A percentile compares a stretch with the other conserved stretches of the same genome.
These are phyloP conservation scores for Spencermartinsiella ligniputridi DNA, from an alignment of 1,139 yeast species.

Conservation along the genomic window DNA sequence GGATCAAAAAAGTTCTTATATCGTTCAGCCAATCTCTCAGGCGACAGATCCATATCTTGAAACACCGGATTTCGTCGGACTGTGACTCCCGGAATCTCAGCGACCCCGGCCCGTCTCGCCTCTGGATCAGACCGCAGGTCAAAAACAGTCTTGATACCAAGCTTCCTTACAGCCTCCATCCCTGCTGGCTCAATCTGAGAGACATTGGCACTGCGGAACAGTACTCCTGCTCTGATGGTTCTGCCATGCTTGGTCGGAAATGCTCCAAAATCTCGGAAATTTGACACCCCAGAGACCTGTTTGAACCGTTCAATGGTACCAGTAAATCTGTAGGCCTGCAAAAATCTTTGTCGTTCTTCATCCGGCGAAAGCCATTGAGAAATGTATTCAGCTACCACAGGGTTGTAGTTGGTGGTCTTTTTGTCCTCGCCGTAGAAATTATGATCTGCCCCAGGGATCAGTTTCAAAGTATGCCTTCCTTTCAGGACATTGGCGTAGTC, in stretches of 20 bases:
- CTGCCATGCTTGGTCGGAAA: conserved; percentile 24
- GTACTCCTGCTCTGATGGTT: conserved; percentile 48
- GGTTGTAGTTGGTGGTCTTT: conserved; percentile 40
- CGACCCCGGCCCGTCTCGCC: conserved; percentile 46
- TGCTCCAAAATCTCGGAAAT: conserved; percentile 82
- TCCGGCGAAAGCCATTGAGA: conserved; percentile 49
- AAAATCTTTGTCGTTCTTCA: conserved; percentile 51
- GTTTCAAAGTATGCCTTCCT: conserved; percentile 51
- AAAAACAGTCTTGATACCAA: conserved; percentile 55
- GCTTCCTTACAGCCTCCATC: conserved; percentile 33
- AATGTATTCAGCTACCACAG: conserved; percentile 49
- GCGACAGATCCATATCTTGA: conserved; percentile 54
- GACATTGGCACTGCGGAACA: conserved; percentile 64
- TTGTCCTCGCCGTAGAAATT: conserved; percentile 55
- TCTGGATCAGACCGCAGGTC: conserved; percentile 70
- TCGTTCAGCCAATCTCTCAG: conserved; percentile 57
- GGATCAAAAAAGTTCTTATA: conserved; percentile 55
- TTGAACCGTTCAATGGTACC: conserved; percentile 53
- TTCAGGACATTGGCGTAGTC: conserved; percentile 53
- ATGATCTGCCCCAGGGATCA: conserved; percentile 73
- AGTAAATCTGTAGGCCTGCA: conserved; percentile 36
- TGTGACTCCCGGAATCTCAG: conserved; percentile 40
- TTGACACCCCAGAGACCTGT: conserved; percentile 59
- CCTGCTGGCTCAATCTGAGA: conserved; percentile 46
- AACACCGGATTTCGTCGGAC: conserved; percentile 61